Evolutionary conservation across 805 yeast species (phyloP).

Genomic region (Pichia deserticola): DNA sequence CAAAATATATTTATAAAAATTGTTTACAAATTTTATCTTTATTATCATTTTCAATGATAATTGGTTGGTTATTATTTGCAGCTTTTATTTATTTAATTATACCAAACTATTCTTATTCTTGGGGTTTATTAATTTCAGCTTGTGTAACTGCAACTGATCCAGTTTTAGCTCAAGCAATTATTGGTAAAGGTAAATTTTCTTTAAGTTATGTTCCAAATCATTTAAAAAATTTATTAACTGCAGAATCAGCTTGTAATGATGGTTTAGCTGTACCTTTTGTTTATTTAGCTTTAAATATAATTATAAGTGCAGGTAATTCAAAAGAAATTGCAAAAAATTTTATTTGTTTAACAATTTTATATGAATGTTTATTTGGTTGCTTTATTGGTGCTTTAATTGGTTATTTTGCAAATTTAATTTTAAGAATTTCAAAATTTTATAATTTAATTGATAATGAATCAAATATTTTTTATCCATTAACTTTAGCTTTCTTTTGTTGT

Average conservation of each 20-base stretch:
- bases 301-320: slow-evolving; percentile 41
- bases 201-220: slow-evolving; percentile 47
- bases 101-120: slow-evolving; percentile 46
- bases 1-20: slow-evolving; percentile 49
- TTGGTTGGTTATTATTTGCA: slow-evolving; percentile 60
- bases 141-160: slow-evolving; percentile 76
- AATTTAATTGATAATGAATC: slow-evolving; percentile 54
- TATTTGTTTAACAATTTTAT: slow-evolving; percentile 49
- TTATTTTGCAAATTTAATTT: slow-evolving; percentile 36
- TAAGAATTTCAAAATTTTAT: slow-evolving; percentile 41
- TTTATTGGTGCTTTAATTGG: slow-evolving; percentile 49
- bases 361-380: slow-evolving; percentile 52
- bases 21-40: slow-evolving; percentile 47
- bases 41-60: slow-evolving; percentile 60
- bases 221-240: slow-evolving; percentile 51
- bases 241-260: slow-evolving; percentile 69
- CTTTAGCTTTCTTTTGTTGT: slow-evolving; percentile 46
- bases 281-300: slow-evolving; percentile 46
- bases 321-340: slow-evolving; percentile 51
- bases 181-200: slow-evolving; percentile 63
- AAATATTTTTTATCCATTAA: slow-evolving; percentile 42
- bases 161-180: slow-evolving; percentile 61
- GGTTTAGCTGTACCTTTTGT: slow-evolving; percentile 67
- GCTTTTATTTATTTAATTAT: slow-evolving; percentile 53
- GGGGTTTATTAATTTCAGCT: slow-evolving; percentile 54